phyloP scores from a whole-genome alignment of 768 basidiomycete species.

The Leccinum rimulosum region DNA sequence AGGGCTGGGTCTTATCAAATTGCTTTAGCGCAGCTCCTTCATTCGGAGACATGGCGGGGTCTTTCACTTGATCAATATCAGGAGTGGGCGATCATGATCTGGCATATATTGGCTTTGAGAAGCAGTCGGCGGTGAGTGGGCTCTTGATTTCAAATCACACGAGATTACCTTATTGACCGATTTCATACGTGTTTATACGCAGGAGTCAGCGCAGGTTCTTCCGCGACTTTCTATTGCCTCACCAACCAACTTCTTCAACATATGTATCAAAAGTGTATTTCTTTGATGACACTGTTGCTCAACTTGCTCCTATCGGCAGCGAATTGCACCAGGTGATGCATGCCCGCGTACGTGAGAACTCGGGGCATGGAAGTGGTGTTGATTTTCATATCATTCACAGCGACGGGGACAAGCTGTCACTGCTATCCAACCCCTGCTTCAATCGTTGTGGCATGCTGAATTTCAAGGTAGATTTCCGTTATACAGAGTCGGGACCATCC shows the following conservation, averaged over 20 bases:
- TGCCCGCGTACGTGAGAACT: conserved; percentile 35
- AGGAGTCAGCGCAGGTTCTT: conserved; percentile 65
- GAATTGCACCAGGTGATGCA: conserved; percentile 43
- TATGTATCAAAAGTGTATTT: conserved; percentile 59
- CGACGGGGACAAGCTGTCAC: conserved; percentile 60
- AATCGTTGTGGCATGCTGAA: conserved; percentile 76
- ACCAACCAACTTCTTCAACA: conserved; percentile 50
- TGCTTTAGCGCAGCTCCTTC: conserved; percentile 59
- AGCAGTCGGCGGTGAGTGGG: conserved; percentile 61
- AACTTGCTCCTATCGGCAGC: conserved; percentile 38
- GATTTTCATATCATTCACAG: conserved; percentile 36
- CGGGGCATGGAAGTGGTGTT: conserved; percentile 13
- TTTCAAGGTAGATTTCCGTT: conserved; percentile 65
- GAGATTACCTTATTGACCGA: conserved; percentile 2
- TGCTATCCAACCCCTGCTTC: conserved; percentile 64
- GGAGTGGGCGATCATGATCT: conserved; percentile 74
- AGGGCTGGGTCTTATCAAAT: conserved; percentile 66
- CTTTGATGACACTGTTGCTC: conserved; percentile 37
- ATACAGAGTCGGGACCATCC: conserved; percentile 65
- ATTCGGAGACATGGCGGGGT: conserved; percentile 68
- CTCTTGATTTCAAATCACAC: conserved; percentile 1
- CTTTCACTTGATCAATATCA: conserved; percentile 62
- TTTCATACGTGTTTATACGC: conserved; percentile 11
- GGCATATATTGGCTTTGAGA: conserved; percentile 71
- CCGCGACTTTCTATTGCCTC: conserved; percentile 61